These are phyloP conservation scores for Hymenoscyphus linearis DNA, from an alignment of 2,329 filamentous ascomycete species.

Conservation along the genomic window DNA sequence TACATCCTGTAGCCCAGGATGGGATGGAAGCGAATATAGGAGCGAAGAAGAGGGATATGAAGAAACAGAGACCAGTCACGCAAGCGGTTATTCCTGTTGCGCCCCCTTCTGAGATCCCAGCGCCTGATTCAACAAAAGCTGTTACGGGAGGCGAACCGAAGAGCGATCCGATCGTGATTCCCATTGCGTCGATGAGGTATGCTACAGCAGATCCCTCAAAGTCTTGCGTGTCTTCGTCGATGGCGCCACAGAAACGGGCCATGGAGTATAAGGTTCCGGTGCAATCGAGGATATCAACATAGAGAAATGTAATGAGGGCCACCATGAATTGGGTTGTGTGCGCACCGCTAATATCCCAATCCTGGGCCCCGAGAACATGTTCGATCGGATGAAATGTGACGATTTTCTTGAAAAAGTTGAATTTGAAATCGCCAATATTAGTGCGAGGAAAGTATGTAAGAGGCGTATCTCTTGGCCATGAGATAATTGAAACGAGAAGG, in stretches of 20 bases:
- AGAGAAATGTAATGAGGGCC: constrained; percentile 82
- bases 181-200: constrained; percentile 76
- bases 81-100: constrained; percentile 81
- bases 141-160: constrained; percentile 78
- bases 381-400: constrained; percentile 77
- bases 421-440: constrained; percentile 59
- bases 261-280: constrained; percentile 87
- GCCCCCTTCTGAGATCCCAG: constrained; percentile 82
- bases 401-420: constrained; percentile 85
- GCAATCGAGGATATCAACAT: constrained; percentile 83
- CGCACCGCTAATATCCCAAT: constrained; percentile 61
- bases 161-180: constrained; percentile 74
- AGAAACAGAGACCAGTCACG: constrained; percentile 74
- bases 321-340: constrained; percentile 74
- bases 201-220: constrained; percentile 82
- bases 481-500: constrained; percentile 78
- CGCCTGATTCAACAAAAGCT: constrained; percentile 83
- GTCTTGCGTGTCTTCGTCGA: constrained; percentile 78
- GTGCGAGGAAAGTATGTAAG: constrained; percentile 81
- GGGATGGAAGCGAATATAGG: constrained; percentile 88
- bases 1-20: constrained; percentile 83
- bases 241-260: constrained; percentile 75
- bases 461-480: constrained; percentile 71
- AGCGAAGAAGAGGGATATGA: constrained; percentile 83
- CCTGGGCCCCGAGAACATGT: constrained; percentile 62